Evolutionary conservation across 2,329 filamentous ascomycete genomes (phyloP).

Genomic region (Parafenestella ontariensis): DNA sequence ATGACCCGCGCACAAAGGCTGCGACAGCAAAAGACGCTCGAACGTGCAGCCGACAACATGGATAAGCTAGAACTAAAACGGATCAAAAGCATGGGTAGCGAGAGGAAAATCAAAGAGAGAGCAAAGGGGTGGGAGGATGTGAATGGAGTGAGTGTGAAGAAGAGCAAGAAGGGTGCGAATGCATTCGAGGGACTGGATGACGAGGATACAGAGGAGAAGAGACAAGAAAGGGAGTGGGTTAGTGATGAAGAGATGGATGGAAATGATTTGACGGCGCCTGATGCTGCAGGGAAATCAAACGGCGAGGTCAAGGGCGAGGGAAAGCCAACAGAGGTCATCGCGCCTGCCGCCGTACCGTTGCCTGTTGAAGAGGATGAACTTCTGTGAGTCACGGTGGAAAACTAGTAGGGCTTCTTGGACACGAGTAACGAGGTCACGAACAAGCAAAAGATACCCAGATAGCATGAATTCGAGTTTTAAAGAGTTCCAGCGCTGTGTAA

Average conservation of each 20-base stretch:
- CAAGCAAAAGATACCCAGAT: not conserved
- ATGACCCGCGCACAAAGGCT: conserved; percentile 61
- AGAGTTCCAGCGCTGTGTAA: not conserved
- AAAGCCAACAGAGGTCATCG: conserved; percentile 21
- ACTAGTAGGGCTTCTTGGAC: not conserved
- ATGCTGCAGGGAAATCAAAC: not conserved
- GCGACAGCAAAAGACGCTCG: conserved; percentile 56
- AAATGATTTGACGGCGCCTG: conserved; percentile 7
- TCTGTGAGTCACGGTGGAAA: conserved; percentile 18
- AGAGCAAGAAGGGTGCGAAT: conserved; percentile 22
- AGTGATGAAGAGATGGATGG: conserved; percentile 43
- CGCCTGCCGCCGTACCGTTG: conserved; percentile 21
- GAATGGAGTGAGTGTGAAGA: conserved; percentile 34
- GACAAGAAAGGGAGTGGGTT: conserved; percentile 31
- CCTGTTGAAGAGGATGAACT: conserved; percentile 37
- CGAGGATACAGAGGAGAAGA: conserved; percentile 17
- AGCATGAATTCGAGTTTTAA: not conserved
- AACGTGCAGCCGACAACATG: conserved; percentile 61
- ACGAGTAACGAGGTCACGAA: not conserved
- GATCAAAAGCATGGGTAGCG: conserved; percentile 58
- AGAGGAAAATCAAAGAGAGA: conserved; percentile 58
- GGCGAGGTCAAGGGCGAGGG: conserved; percentile 17
- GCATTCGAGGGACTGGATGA: conserved; percentile 22
- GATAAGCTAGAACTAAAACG: conserved; percentile 65
- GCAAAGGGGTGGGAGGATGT: conserved; percentile 51